Conservation (phyloP, 2,329 filamentous ascomycete genomes). For the Calonectria naviculata region DNA sequence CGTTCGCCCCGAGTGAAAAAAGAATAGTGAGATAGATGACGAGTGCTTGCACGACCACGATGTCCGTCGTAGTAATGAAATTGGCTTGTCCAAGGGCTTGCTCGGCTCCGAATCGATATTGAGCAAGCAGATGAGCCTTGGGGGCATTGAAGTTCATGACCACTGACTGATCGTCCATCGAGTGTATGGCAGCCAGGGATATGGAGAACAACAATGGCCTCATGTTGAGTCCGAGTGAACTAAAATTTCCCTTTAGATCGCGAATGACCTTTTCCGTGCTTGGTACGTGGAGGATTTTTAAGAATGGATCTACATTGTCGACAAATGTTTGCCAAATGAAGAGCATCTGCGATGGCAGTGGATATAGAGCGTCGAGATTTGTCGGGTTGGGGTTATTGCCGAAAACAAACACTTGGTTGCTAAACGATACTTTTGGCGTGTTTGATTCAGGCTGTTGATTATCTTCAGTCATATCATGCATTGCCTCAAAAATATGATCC, state of each 20-base stretch:
- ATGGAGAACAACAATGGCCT: slow-evolving; percentile 42
- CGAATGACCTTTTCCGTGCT: slow-evolving; percentile 31
- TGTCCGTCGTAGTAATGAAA: slow-evolving; percentile 36
- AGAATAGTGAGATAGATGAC: slow-evolving; percentile 40
- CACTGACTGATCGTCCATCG: slow-evolving; percentile 35
- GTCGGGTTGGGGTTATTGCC: slow-evolving; percentile 17
- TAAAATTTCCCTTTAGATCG: slow-evolving; percentile 32
- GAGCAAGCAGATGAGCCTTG: slow-evolving; percentile 28
- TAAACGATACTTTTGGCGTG: not conserved
- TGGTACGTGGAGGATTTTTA: slow-evolving; percentile 43
- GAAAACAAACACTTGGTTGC: slow-evolving; percentile 34
- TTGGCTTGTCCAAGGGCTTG: slow-evolving; percentile 36
- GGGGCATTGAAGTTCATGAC: slow-evolving; percentile 28
- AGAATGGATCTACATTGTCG: slow-evolving; percentile 44
- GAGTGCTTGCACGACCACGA: slow-evolving; percentile 38
- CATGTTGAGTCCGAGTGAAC: slow-evolving; percentile 22
- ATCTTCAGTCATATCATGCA: slow-evolving; percentile 38
- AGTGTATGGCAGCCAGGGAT: slow-evolving; percentile 40
- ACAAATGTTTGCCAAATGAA: slow-evolving; percentile 45
- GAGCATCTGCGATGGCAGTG: slow-evolving; percentile 41
- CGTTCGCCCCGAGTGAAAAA: slow-evolving; percentile 29
- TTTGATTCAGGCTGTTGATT: slow-evolving; percentile 9
- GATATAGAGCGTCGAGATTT: slow-evolving; percentile 31
- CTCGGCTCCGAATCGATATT: slow-evolving; percentile 37
- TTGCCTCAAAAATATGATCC: slow-evolving; percentile 44